phyloP scores from a whole-genome alignment of 371 early-diverging fungal genomes.

The Blakeslea trispora region DNA sequence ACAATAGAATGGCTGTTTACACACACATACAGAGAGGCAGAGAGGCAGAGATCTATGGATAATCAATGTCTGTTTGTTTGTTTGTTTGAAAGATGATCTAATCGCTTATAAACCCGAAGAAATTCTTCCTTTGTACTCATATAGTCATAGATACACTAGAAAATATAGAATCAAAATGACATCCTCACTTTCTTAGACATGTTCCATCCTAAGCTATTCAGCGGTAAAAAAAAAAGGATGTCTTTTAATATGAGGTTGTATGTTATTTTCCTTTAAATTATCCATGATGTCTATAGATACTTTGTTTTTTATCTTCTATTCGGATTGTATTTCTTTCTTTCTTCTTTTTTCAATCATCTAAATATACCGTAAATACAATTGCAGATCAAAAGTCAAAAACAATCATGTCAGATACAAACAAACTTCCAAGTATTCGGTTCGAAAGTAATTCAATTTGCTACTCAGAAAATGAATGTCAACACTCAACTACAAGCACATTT shows the following conservation, averaged over 20 bases:
- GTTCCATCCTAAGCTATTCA: constrained; percentile 2
- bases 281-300: not conserved
- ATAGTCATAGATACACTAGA: constrained; percentile 5
- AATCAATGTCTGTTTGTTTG: too few relatives aligned
- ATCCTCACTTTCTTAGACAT: too few relatives aligned
- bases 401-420: constrained; percentile 3
- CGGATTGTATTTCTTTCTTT: not conserved
- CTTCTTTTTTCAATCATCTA: not conserved
- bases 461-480: too few relatives aligned
- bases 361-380: not conserved
- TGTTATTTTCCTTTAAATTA: not conserved
- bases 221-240: not conserved
- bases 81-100: constrained; percentile 12
- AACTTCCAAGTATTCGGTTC: constrained; percentile 11
- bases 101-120: constrained; percentile 18
- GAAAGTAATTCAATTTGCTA: not conserved
- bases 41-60: too few relatives aligned
- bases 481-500: constrained; percentile 4
- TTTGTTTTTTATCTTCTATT: not conserved
- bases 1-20: too few relatives aligned
- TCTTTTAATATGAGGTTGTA: not conserved
- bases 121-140: constrained; percentile 3
- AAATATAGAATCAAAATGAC: constrained; percentile 9
- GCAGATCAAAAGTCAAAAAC: constrained; percentile 1
- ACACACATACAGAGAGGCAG: too few relatives aligned